Percentiles rank a stretch among this genome's conserved stretches.
Evolutionary conservation across 768 basidiomycete genomes (phyloP).

Genomic region (Mycena galopus): DNA sequence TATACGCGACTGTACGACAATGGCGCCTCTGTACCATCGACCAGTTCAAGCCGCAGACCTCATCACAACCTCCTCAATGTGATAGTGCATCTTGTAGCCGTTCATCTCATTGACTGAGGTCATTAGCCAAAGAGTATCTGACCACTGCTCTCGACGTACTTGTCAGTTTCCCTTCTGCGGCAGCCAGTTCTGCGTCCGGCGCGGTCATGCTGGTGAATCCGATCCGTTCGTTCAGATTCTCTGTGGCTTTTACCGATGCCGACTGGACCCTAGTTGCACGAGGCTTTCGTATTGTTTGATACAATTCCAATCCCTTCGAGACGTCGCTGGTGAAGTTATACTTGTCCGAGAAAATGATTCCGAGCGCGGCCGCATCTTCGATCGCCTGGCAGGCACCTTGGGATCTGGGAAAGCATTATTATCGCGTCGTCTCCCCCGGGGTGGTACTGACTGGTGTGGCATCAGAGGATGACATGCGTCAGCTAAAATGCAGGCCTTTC

Average conservation of each 20-base stretch:
- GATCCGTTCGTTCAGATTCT: conserved; percentile 49
- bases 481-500: conserved; percentile 45
- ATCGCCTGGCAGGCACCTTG: conserved; percentile 48
- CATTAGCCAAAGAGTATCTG: neutral
- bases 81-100: conserved; percentile 48
- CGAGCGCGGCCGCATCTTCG: conserved; percentile 50
- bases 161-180: conserved; percentile 44
- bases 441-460: conserved; percentile 50
- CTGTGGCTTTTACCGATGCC: conserved; percentile 45
- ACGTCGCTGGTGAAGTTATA: conserved; percentile 43
- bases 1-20: neutral
- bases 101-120: conserved; percentile 49
- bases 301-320: conserved; percentile 41
- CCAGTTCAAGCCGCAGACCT: neutral
- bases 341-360: conserved; percentile 47
- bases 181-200: conserved; percentile 43
- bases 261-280: conserved; percentile 47
- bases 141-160: conserved; percentile 33
- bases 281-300: conserved; percentile 46
- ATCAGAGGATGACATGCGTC: conserved; percentile 49
- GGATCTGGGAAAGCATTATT: too few relatives aligned
- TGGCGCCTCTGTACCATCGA: neutral
- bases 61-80: conserved; percentile 21
- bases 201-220: conserved; percentile 47
- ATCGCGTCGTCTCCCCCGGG: too few relatives aligned